Base-by-base conservation (phyloP, 2,329 filamentous ascomycete species). In the Fusarium redolens region DNA sequence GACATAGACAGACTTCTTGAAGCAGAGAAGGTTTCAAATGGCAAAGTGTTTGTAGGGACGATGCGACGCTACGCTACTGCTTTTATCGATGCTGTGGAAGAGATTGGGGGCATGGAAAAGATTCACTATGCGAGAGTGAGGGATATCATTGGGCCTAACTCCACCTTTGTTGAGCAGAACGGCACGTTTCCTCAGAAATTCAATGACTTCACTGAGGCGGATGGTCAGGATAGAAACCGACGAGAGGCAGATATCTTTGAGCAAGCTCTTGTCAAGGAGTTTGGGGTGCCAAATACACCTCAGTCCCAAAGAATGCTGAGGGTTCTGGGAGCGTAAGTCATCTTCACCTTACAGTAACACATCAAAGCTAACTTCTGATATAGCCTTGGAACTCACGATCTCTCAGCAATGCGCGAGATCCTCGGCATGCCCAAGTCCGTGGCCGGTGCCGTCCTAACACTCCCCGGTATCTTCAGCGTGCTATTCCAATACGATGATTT, bases 21-120 rank as follows among this genome's bases (percentile, higher is more conserved):
- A 0, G 88, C 88, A 0, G 86, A 90, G 75, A 78, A 79, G 22
- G 73, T 66, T 2, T 83, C 84, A 1, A 73, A 78, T 15, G 85
- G 83, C 0, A 81, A 80, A 8, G 83, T 90, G 4, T 88, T 92
- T 74, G 87, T 92, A 1, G 89, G 89, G 4, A 90, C 88, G 61
- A 90, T 90, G 83, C 82, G 90, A 3, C 84, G 90, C n/a, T 90
- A 91, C 73, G 89, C 90, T 0, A 80, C 86, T 0, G 83, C 85
- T 1, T 91, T 91, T 69, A 79, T 83, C 1, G 83, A 87, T 30
- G 85, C 87, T 0, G 84, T 91, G 44, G 81, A 85, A 65, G 89
- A 92, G 69, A 81, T 92, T 1, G 85, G 81, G 0, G 79, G 78
- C 0, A 84, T 91, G 37, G 84, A 83, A 0, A 82, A 85, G 52